Evolutionary conservation across 2,329 filamentous ascomycete species (phyloP), one percentile per base, ranked within the genome.

Genomic region (Fusarium fracticaudum): DNA sequence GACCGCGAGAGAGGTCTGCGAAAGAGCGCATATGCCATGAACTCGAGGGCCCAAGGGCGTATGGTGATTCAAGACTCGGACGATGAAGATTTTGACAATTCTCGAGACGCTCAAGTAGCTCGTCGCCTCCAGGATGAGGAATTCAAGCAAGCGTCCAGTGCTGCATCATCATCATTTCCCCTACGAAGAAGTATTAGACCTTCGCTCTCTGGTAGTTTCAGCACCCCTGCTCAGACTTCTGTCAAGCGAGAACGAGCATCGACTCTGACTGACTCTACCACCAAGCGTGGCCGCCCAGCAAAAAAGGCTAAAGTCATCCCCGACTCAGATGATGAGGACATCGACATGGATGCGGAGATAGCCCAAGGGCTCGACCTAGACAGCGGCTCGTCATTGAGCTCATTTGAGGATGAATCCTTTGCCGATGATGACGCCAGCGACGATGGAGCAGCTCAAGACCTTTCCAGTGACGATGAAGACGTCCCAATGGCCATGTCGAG

Each of bases 21-120:
- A 22, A 77, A 76, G 14, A 91, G 87, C 81, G 82, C 86, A 57
- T 88, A 85, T 69, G 84, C 87, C 5, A 79, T 90, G 76, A 83
- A 81, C 17, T n/a, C 83, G 83, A 87, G 71, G 79, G 82, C 60
- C 87, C 89, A 80, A 81, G 85, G 55, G 69, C 83, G 62, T 78
- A 62, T 44, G 7, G 81, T 86, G 81, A 87, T 69, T 79, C 81
- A 84, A 4, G 83, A 86, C 15, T 82, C 82, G 3, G 81, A 84
- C n/a, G 80, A 84, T 6, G 81, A 83, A 1, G 79, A 79, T 37
- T 65, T 77, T 50, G 72, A 69, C 26, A 43, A 70, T 11, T 79
- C 75, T 17, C 71, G 74, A 20, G 79, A 83, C 60, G 81, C 77
- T 18, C 67, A 76, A 44, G 71, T 79, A 33, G 84, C 84, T 45